Evolutionary conservation across 1,284 basidiomycete species (phyloP).

Genomic region (Puccinia polysora): DNA sequence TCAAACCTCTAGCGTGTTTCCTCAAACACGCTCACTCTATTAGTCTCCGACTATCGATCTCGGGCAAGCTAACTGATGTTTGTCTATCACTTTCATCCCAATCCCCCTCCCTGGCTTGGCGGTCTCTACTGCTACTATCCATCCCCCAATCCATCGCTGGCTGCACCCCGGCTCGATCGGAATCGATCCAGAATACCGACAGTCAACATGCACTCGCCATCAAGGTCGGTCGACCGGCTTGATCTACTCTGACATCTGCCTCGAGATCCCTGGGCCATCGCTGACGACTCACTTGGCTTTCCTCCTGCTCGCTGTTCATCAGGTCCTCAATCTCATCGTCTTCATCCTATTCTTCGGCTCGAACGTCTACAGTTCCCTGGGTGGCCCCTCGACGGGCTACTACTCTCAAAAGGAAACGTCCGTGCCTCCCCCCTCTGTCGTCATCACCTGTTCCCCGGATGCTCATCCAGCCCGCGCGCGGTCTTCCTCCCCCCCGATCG

Average conservation of each 20-base stretch:
- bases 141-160: too few relatives aligned
- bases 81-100: too few relatives aligned
- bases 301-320: background rate
- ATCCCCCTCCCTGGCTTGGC: too few relatives aligned
- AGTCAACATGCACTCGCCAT: conserved; percentile 25
- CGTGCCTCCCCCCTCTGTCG: background rate
- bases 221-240: conserved; percentile 4
- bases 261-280: background rate
- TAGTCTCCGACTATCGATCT: too few relatives aligned
- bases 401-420: conserved; percentile 44
- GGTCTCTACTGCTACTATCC: too few relatives aligned
- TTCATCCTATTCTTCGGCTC: conserved; percentile 43
- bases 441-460: too few relatives aligned
- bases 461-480: too few relatives aligned
- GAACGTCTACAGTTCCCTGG: conserved; percentile 36
- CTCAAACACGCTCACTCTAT: too few relatives aligned
- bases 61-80: too few relatives aligned
- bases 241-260: background rate
- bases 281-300: background rate
- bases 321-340: conserved; percentile 39
- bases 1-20: too few relatives aligned
- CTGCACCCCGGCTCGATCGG: too few relatives aligned
- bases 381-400: conserved; percentile 42
- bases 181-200: conserved; percentile 32
- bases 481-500: too few relatives aligned